phyloP scores from a whole-genome alignment of 2,329 filamentous ascomycete species.

The Beauveria caledonica region DNA sequence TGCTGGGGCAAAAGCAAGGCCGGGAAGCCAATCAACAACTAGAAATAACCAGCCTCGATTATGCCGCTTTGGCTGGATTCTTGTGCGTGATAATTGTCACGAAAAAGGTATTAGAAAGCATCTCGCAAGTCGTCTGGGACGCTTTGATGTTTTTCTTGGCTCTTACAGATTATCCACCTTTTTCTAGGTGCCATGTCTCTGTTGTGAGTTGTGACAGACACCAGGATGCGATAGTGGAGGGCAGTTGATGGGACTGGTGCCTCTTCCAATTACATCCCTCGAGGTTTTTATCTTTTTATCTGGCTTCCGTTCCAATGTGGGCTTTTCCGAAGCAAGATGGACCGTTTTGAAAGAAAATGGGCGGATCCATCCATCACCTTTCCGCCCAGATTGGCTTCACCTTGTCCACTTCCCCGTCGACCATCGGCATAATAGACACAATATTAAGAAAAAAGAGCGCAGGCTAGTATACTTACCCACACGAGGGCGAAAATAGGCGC shows the following conservation, averaged over 20 bases:
- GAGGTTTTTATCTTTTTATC: neutral
- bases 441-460: no score
- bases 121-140: neutral
- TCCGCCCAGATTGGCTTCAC: neutral
- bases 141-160: neutral
- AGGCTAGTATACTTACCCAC: no score
- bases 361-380: neutral
- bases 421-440: neutral
- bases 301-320: neutral
- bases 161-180: neutral
- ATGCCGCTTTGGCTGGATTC: neutral
- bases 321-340: neutral
- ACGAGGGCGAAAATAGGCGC: no score
- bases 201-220: constrained; percentile 1
- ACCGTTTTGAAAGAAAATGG: neutral
- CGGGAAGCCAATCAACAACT: neutral
- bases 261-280: neutral
- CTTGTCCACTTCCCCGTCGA: neutral
- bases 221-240: neutral
- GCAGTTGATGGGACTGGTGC: neutral
- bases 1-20: neutral
- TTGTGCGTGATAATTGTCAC: neutral
- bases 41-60: neutral
- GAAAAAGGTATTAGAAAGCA: neutral
- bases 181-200: neutral